A percentile compares a stretch with the other conserved stretches of the same genome.
These are phyloP conservation scores for Apiospora koreana DNA, from an alignment of 2,329 filamentous ascomycete genomes.

Conservation along the genomic window DNA sequence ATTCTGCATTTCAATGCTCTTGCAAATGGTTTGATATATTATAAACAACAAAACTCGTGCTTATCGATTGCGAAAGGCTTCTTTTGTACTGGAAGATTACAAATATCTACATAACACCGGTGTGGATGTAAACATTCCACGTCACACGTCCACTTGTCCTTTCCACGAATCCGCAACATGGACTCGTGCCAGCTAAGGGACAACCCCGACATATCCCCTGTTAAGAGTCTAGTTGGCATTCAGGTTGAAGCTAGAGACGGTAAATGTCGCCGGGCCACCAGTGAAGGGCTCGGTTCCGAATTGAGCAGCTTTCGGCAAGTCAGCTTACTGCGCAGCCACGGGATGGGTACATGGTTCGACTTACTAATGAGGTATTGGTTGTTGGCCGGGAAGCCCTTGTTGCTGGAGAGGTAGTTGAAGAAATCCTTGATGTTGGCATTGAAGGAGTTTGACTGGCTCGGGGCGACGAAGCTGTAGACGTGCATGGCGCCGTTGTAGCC, in stretches of 20 bases:
- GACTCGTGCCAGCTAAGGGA: background rate
- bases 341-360: background rate
- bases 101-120: background rate
- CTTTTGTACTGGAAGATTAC: background rate
- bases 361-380: constrained; percentile 11
- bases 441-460: constrained; percentile 10
- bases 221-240: background rate
- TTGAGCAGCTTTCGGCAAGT: background rate
- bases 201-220: background rate
- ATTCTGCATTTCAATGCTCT: no score
- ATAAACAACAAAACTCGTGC: background rate
- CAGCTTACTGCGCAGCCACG: background rate
- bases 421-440: constrained; percentile 11
- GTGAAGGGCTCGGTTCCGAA: constrained; percentile 12
- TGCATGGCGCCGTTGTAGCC: constrained; percentile 42
- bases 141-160: background rate
- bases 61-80: background rate
- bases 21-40: background rate
- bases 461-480: constrained; percentile 20
- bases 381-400: constrained; percentile 10
- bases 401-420: constrained; percentile 11
- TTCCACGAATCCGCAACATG: background rate
- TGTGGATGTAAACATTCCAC: background rate
- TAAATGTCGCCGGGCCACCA: constrained; percentile 5
- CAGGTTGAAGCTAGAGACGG: constrained; percentile 1